These are phyloP conservation scores for Aspergillus viridinutans DNA, from an alignment of 2,329 filamentous ascomycete genomes.

Conservation along the genomic window DNA sequence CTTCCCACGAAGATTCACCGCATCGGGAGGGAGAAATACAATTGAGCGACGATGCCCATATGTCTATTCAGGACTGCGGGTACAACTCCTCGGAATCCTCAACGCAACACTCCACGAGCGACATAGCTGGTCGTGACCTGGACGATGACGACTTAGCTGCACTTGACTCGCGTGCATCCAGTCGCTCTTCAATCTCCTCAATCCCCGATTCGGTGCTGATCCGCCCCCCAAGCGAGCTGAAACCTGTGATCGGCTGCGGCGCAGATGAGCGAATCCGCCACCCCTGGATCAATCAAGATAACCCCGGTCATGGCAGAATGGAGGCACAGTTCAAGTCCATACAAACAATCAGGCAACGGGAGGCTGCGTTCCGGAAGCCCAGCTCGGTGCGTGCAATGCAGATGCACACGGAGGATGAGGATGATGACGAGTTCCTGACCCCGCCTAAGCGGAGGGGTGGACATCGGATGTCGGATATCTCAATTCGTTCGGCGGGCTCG, in stretches of 20 bases:
- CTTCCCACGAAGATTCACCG: neutral
- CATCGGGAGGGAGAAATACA: slow-evolving; percentile 8
- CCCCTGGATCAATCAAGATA: slow-evolving; percentile 15
- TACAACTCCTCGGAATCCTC: slow-evolving; percentile 34
- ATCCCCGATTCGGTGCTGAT: slow-evolving; percentile 37
- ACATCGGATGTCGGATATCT: slow-evolving; percentile 26
- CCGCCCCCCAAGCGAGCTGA: slow-evolving; percentile 25
- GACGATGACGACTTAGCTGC: slow-evolving; percentile 25
- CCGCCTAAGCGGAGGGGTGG: slow-evolving; percentile 29
- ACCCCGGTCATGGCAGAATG: slow-evolving; percentile 11
- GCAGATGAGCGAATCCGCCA: slow-evolving; percentile 16
- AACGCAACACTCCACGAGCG: slow-evolving; percentile 24
- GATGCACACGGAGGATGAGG: slow-evolving; percentile 42
- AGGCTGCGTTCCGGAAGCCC: slow-evolving; percentile 41
- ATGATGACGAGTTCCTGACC: slow-evolving; percentile 37
- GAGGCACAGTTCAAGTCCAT: slow-evolving; percentile 17
- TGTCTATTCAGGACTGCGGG: slow-evolving; percentile 23
- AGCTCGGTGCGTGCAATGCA: slow-evolving; percentile 45
- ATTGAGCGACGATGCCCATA: slow-evolving; percentile 16
- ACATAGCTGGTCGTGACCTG: slow-evolving; percentile 21
- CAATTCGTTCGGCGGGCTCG: slow-evolving; percentile 30
- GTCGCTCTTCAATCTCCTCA: slow-evolving; percentile 40
- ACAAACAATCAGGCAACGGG: slow-evolving; percentile 29
- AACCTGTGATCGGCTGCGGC: slow-evolving; percentile 14
- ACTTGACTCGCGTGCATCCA: slow-evolving; percentile 30